Evolutionary conservation across 2,329 filamentous ascomycete species (phyloP).

Genomic region (Lasiodiplodia sp.): DNA sequence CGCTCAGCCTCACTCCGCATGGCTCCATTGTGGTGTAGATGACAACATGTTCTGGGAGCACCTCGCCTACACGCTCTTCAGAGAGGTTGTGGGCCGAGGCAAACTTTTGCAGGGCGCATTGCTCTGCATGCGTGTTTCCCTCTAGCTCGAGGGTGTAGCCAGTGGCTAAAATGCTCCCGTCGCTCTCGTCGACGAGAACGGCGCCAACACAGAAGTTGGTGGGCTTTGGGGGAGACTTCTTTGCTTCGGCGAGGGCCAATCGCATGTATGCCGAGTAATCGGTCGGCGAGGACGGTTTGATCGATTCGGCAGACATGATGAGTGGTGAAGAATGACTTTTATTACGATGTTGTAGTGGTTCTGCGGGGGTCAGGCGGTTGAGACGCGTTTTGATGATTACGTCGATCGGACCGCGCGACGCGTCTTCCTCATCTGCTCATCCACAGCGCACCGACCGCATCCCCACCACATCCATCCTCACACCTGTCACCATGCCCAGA

Average conservation of each 20-base stretch:
- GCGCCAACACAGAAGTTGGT: conserved; percentile 96
- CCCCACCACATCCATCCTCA: conserved; percentile 16
- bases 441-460: not conserved
- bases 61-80: conserved; percentile 63
- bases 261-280: conserved; percentile 64
- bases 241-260: conserved; percentile 77
- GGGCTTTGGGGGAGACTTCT: conserved; percentile 81
- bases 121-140: conserved; percentile 96
- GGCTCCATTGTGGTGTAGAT: conserved; percentile 96
- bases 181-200: conserved; percentile 71
- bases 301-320: conserved; percentile 21
- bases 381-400: conserved; percentile 12
- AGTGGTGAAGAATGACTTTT: not conserved
- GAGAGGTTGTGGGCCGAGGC: conserved; percentile 45
- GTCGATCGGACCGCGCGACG: conserved; percentile 36
- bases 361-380: not conserved
- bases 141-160: conserved; percentile 90
- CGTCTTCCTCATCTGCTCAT: conserved; percentile 34
- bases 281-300: conserved; percentile 35
- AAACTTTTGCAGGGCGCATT: conserved; percentile 85
- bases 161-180: conserved; percentile 71
- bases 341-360: not conserved
- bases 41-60: conserved; percentile 62
- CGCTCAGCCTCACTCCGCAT: conserved; percentile 75
- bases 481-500: conserved; percentile 24